phyloP scores from a whole-genome alignment of 345 rosid species.

The Lagerstroemia speciosa region DNA sequence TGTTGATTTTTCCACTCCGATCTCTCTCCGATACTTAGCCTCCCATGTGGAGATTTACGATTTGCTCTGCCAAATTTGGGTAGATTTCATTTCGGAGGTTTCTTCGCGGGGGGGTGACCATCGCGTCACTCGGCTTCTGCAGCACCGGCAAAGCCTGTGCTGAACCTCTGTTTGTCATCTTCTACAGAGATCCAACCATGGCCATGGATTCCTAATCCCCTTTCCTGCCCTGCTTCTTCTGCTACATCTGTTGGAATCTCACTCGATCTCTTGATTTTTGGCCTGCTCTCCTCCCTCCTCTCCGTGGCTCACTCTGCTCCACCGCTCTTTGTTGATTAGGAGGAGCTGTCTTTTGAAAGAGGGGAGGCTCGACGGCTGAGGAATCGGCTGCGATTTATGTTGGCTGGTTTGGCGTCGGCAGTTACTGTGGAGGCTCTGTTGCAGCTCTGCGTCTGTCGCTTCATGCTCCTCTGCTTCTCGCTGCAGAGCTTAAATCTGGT shows the following conservation, averaged over 20 bases:
- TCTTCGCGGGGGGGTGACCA: neutral
- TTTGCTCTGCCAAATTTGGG: neutral
- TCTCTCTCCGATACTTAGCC: neutral
- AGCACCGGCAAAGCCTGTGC: constrained; percentile 4
- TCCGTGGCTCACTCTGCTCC: neutral
- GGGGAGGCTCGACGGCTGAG: constrained; percentile 1
- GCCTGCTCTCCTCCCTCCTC: neutral
- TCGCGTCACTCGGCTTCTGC: neutral
- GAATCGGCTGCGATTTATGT: constrained; percentile 59
- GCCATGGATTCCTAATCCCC: constrained; percentile 65
- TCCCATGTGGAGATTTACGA: too few species aligned
- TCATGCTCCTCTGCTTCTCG: constrained; percentile 37
- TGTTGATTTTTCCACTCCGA: neutral
- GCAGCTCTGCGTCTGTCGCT: constrained; percentile 39
- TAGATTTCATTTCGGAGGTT: neutral
- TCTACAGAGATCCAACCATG: constrained; percentile 23
- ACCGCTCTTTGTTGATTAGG: neutral
- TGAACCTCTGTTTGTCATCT: constrained; percentile 26
- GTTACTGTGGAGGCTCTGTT: constrained; percentile 53
- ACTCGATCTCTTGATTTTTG: neutral
- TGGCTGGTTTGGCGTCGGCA: constrained; percentile 69
- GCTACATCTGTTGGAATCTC: neutral
- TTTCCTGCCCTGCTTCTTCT: neutral
- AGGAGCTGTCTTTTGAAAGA: constrained; percentile 7
- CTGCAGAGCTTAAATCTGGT: constrained; percentile 44